Evolutionary conservation across 192 early-diverging fungal genomes (phyloP), one percentile per base, ranked within the genome.

Genomic region (Linnemannia hyalina): DNA sequence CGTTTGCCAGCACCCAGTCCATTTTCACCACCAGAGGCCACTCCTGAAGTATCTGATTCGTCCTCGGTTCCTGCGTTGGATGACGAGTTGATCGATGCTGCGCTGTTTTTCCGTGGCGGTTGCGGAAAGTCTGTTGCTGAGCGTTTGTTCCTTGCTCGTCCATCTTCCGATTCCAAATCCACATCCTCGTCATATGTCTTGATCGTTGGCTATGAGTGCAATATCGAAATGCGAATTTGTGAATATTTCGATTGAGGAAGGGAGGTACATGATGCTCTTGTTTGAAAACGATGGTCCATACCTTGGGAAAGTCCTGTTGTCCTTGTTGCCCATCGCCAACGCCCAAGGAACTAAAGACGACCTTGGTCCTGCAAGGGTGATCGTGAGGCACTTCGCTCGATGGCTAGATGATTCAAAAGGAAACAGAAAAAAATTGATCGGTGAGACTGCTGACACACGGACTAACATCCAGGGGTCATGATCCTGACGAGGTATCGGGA

Each of bases 161-260:
- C 80, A 22, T 90, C 86, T 7, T 93, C 92, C 26, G 88, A 89
- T 23, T 92, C 94, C 84, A 94, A 72, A 77, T 95, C 94, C 52
- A 95, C 89, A 65, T 94, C 92, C 75, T 95, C 95, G 49, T 94
- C 94, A 49, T 91, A 95, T 22, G 89, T 94, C 73, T 95, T 94
- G 38, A 96, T 95, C 9, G 85, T 92, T 32, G 93, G 93, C 92
- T 94, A 88, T 47, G 9, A 42, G n/a, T 40, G 8, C 22, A 57
- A 32, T 44, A 6, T n/a, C 8, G 41, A 63, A 29, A 65, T 32
- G 60, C 13, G n/a, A 65, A 47, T 26, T 8, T 40, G 29, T 68
- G 35, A 52, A 15, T 38, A 65, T 54, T 76, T 32, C 68, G 1
- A 49, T 72, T 11, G 11, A 11, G 44, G 13, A 46, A 46, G 10